These are phyloP conservation scores for Podaxis pistillaris DNA, from an alignment of 768 basidiomycete genomes.

Conservation along the genomic window DNA sequence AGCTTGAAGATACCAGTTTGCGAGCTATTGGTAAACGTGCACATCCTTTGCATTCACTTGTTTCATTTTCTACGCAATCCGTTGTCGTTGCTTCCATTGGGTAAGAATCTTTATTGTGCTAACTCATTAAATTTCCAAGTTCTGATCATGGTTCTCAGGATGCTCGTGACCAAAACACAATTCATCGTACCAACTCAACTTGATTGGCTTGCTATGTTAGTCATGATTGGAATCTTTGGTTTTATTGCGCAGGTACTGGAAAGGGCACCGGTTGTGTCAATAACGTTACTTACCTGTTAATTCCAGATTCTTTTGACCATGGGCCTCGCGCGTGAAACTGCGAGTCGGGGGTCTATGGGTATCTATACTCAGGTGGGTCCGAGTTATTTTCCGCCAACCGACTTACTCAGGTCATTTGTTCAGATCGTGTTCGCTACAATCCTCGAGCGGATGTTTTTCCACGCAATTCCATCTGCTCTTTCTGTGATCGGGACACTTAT, in stretches of 20 bases:
- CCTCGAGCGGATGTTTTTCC: slow-evolving; percentile 66
- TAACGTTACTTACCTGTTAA: background rate
- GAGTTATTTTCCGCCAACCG: background rate
- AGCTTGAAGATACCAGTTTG: slow-evolving; percentile 29
- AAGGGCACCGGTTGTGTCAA: background rate
- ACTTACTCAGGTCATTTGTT: background rate
- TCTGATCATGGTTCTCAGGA: slow-evolving; percentile 27
- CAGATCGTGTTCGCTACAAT: slow-evolving; percentile 69
- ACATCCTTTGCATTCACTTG: slow-evolving; percentile 65
- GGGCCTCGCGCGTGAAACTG: slow-evolving; percentile 65
- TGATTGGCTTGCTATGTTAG: slow-evolving; percentile 40
- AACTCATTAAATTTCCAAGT: background rate
- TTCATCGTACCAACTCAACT: slow-evolving; percentile 41
- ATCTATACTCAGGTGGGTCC: slow-evolving; percentile 49
- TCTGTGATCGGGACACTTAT: slow-evolving; percentile 63
- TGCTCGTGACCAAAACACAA: slow-evolving; percentile 35
- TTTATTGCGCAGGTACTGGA: slow-evolving; percentile 42
- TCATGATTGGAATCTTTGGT: slow-evolving; percentile 47
- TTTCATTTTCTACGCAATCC: slow-evolving; percentile 60
- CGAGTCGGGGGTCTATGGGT: slow-evolving; percentile 58
- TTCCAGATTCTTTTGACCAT: slow-evolving; percentile 24
- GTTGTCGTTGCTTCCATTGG: slow-evolving; percentile 33
- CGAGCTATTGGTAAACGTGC: slow-evolving; percentile 71
- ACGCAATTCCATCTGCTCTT: slow-evolving; percentile 52
- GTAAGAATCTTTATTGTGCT: slow-evolving; percentile 21